Evolutionary conservation across 352 stramenopile genomes (phyloP), one percentile per base, ranked within the genome.

Genomic region (Aphanomyces cochlioides): DNA sequence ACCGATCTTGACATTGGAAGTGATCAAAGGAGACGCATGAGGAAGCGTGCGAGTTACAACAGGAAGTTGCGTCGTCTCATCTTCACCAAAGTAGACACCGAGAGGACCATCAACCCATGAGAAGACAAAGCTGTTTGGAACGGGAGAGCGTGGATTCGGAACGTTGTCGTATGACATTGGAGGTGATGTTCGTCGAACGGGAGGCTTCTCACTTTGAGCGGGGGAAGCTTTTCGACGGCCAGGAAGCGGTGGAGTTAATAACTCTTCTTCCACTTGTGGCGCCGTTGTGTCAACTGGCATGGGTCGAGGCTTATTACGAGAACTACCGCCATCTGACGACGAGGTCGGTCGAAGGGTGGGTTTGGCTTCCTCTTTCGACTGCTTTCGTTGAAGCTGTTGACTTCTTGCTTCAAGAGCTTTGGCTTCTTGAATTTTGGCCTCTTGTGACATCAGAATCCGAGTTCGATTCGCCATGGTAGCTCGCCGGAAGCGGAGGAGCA

Each of bases 51-150:
- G 77, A 38, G 85, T 95, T 40, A 95, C 82, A n/a, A 95, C 82
- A 0, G 87, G 87, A 13, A 90, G 76, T 12, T 81, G 87, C 0
- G 84, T 90, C 3, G 74, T 47, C 12, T 79, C 78, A 47, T 95
- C 79, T 66, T 95, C 87, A 0, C 83, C 87, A 72, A 95, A 95
- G 67, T 92, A 92, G 34, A 95, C 43, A n/a, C 87, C 87, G 5
- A 95, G 64, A 5, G 84, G 87, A 0, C 87, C 87, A 0, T 84
- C 90, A 50, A 90, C 84, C 87, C 87, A 95, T 54, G 83, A 81
- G 38, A 93, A 87, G 64, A 93, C 80, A 56, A 90, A 90, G 43
- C 43, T 88, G 28, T 7, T 12, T 19, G 39, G 5, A 13, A 13
- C 8, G n/a, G 54, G 54, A 12, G 43, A 50, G 10, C 10, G 17